A percentile compares a stretch with the other conserved stretches of the same genome.
These are phyloP conservation scores for Chrysoporthe deuterocubensis DNA, from an alignment of 2,329 filamentous ascomycete genomes.

Conservation along the genomic window DNA sequence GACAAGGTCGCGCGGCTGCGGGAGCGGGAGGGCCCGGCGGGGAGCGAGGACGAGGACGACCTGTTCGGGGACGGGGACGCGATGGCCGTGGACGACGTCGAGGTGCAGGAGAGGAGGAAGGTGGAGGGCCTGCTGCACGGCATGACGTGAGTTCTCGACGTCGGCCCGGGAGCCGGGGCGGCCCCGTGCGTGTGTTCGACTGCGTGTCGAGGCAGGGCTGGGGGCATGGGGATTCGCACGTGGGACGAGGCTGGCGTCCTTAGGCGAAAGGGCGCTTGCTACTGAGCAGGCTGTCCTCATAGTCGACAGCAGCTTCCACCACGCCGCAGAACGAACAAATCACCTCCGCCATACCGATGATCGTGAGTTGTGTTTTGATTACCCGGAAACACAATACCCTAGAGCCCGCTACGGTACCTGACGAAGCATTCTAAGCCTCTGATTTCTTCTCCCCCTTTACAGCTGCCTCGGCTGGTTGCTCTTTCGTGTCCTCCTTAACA, in stretches of 20 bases:
- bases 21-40: constrained; percentile 24
- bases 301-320: too few relatives aligned
- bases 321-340: not conserved
- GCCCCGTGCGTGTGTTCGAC: not conserved
- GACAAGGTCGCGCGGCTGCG: constrained; percentile 52
- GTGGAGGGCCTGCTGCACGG: constrained; percentile 46
- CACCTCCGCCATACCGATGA: not conserved
- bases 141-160: constrained; percentile 27
- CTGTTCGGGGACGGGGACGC: constrained; percentile 31
- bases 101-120: constrained; percentile 46
- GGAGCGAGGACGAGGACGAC: constrained; percentile 4
- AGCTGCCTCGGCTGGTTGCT: constrained; percentile 3
- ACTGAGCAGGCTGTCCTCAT: too few relatives aligned
- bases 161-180: not conserved
- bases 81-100: constrained; percentile 41
- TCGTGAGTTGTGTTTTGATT: not conserved
- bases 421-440: constrained; percentile 17
- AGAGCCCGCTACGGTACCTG: not conserved
- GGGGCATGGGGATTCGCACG: too few relatives aligned
- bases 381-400: not conserved
- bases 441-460: constrained; percentile 24
- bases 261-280: too few relatives aligned
- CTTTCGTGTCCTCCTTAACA: not conserved
- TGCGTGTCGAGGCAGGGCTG: not conserved
- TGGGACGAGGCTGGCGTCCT: too few relatives aligned